These are phyloP conservation scores for Daucus carota DNA, from an alignment of 129 eudicot species.

Conservation along the genomic window DH1_v3.0 NC_030382.2:58763001-58763500, in stretches of 20 bases:
- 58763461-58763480: neutral
- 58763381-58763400: constrained; percentile 46
- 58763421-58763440: constrained; percentile 92
- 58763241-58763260: neutral
- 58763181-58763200: constrained; percentile 59
- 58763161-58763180: constrained; percentile 11
- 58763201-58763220: constrained; percentile 55
- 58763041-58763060: neutral
- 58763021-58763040: neutral
- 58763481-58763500: neutral
- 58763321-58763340: constrained; percentile 91
- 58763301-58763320: constrained; percentile 87
- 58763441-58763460: constrained; percentile 97
- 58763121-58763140: constrained; percentile 9
- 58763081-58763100: neutral
- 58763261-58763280: neutral
- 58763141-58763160: constrained; percentile 4
- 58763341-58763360: constrained; percentile 95
- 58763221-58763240: neutral
- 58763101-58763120: neutral
- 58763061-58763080: neutral
- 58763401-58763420: constrained; percentile 72
- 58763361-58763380: constrained; percentile 91
- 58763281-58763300: constrained; percentile 97
- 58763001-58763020: neutral